These are phyloP conservation scores for Entomortierella beljakovae DNA, from an alignment of 192 early-diverging fungal species.

Conservation along the genomic window DNA sequence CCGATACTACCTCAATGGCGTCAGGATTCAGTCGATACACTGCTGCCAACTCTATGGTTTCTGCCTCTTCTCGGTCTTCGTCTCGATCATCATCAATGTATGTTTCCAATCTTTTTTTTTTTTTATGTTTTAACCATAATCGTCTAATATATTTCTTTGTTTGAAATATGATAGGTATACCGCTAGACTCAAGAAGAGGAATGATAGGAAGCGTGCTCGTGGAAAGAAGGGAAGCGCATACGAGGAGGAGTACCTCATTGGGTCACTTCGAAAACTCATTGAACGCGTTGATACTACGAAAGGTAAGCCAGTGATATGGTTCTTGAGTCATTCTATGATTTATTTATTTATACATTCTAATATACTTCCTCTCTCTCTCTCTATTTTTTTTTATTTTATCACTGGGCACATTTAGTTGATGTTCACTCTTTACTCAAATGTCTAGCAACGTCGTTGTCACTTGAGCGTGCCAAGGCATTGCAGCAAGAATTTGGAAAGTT, in stretches of 20 bases:
- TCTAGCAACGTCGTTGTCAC: conserved; percentile 60
- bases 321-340: neutral
- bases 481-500: conserved; percentile 62
- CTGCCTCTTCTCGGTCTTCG: conserved; percentile 64
- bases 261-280: conserved; percentile 72
- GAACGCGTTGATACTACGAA: conserved; percentile 66
- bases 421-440: conserved; percentile 65
- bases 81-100: conserved; percentile 48
- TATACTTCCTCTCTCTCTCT: neutral
- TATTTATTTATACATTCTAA: neutral
- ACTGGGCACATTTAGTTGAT: conserved; percentile 47
- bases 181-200: conserved; percentile 75
- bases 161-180: conserved; percentile 61
- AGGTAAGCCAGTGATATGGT: conserved; percentile 52
- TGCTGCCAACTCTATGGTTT: conserved; percentile 67
- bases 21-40: conserved; percentile 88
- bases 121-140: neutral
- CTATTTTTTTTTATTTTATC: neutral
- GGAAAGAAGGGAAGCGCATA: conserved; percentile 91
- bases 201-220: conserved; percentile 81
- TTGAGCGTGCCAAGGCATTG: conserved; percentile 59
- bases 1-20: conserved; percentile 95
- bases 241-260: conserved; percentile 92
- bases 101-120: conserved; percentile 14
- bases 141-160: neutral